phyloP scores from a whole-genome alignment of 768 basidiomycete species.

The Lactifluus hygrophoroides region DNA sequence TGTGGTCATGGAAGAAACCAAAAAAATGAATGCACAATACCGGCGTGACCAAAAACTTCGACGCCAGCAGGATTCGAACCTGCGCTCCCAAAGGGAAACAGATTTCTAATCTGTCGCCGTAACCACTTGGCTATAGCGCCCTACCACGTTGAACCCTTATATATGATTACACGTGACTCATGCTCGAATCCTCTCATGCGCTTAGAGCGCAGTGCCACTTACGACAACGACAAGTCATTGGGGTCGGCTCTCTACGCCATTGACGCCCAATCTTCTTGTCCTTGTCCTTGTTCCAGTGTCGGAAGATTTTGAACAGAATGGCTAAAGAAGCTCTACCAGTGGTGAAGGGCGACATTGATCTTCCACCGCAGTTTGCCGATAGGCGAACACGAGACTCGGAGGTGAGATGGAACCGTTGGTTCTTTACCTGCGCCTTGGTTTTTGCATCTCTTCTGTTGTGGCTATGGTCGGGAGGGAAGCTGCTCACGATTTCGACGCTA shows the following conservation, averaged over 20 bases:
- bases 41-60: constrained; percentile 7
- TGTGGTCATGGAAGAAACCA: not conserved
- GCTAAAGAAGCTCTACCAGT: not conserved
- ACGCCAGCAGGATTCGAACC: constrained; percentile 23
- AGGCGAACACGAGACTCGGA: not conserved
- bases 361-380: not conserved
- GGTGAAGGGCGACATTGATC: not conserved
- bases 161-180: too few relatives aligned
- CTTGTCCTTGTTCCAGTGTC: not conserved
- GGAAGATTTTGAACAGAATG: not conserved
- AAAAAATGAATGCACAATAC: not conserved
- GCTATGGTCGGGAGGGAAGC: not conserved
- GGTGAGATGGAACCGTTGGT: not conserved
- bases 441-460: not conserved
- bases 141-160: not conserved
- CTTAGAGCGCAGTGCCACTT: too few relatives aligned
- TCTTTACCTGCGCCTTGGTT: not conserved
- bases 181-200: too few relatives aligned
- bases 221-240: too few relatives aligned
- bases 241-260: not conserved
- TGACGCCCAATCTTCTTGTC: not conserved
- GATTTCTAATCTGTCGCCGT: constrained; percentile 67
- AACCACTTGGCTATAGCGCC: constrained; percentile 78
- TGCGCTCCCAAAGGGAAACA: constrained; percentile 22
- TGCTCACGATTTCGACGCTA: constrained; percentile 26